phyloP scores from a whole-genome alignment of 2,329 filamentous ascomycete species.

The Sporothrix phasma region DNA sequence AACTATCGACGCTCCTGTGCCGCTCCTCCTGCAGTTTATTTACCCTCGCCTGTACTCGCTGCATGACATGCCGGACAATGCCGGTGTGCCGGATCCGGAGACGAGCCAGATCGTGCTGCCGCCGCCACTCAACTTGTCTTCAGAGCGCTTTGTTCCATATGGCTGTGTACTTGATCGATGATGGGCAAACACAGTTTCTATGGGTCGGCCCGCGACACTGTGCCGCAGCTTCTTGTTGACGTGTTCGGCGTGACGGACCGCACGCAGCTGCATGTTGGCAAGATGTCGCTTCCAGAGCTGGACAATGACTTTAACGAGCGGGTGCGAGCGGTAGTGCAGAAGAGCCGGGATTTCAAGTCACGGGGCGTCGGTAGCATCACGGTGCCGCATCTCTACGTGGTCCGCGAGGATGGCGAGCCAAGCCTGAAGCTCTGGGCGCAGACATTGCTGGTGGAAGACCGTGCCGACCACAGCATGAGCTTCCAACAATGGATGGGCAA shows the following conservation, averaged over 20 bases:
- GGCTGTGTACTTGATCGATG: constrained; percentile 93
- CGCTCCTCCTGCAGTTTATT: constrained; percentile 87
- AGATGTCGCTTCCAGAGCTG: constrained; percentile 73
- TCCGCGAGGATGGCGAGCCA: constrained; percentile 92
- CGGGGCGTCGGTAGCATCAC: constrained; percentile 87
- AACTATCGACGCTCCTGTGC: constrained; percentile 85
- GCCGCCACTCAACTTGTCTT: constrained; percentile 74
- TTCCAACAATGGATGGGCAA: constrained; percentile 88
- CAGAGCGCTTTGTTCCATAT: constrained; percentile 76
- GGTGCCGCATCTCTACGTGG: constrained; percentile 86
- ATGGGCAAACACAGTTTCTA: constrained; percentile 93
- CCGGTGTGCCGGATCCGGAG: constrained; percentile 72
- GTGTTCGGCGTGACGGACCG: constrained; percentile 85
- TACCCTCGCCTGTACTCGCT: constrained; percentile 76
- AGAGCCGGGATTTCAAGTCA: constrained; percentile 78
- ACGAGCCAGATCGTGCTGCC: constrained; percentile 87
- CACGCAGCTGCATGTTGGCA: constrained; percentile 79
- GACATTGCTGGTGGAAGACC: constrained; percentile 87
- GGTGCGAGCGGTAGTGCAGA: constrained; percentile 79
- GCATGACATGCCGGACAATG: constrained; percentile 93
- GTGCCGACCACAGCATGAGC: constrained; percentile 87
- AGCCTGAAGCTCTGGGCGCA: constrained; percentile 94
- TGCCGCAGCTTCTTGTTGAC: constrained; percentile 77
- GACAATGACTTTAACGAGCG: constrained; percentile 97
- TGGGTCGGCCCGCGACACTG: constrained; percentile 91